Percentiles rank a stretch among this genome's conserved stretches.
Conservation (phyloP, 768 basidiomycete genomes). For the Lactarius sp. region DNA sequence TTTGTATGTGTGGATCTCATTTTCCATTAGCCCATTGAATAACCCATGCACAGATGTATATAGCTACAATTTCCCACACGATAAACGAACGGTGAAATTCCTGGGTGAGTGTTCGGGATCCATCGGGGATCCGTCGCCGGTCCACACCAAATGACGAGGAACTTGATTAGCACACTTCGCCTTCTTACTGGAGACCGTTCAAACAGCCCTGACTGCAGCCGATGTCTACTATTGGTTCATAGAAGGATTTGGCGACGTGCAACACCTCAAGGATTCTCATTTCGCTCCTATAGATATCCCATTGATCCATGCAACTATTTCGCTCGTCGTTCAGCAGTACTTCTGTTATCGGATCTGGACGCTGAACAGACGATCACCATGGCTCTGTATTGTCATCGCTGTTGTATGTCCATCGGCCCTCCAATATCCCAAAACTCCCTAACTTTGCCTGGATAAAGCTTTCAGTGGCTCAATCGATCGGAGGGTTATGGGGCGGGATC, state of each 20-base stretch:
- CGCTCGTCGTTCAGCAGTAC: slow-evolving; percentile 31
- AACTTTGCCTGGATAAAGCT: neutral
- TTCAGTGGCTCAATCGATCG: neutral
- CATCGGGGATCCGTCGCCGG: neutral
- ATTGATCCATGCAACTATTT: slow-evolving; percentile 28
- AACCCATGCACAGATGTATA: slow-evolving; percentile 14
- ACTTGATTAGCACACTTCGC: slow-evolving; percentile 27
- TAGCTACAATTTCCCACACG: slow-evolving; percentile 18
- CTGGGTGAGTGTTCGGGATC: neutral
- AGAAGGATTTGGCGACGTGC: slow-evolving; percentile 31
- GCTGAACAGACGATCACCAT: slow-evolving; percentile 21
- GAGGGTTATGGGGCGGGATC: slow-evolving; percentile 13
- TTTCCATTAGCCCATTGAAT: neutral
- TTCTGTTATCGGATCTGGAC: slow-evolving; percentile 34
- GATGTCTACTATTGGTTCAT: slow-evolving; percentile 32
- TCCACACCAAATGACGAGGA: neutral
- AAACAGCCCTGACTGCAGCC: slow-evolving; percentile 28
- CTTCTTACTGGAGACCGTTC: slow-evolving; percentile 29
- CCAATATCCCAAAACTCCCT: neutral
- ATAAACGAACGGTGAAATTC: neutral
- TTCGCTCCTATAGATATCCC: slow-evolving; percentile 31
- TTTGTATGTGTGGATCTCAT: slow-evolving; percentile 25
- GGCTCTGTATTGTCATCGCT: slow-evolving; percentile 6
- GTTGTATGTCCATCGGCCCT: neutral
- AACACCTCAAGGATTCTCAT: slow-evolving; percentile 25